These are phyloP conservation scores for Cucurbita moschata DNA, from an alignment of 306 rosid genomes.

Conservation along the genomic window DNA sequence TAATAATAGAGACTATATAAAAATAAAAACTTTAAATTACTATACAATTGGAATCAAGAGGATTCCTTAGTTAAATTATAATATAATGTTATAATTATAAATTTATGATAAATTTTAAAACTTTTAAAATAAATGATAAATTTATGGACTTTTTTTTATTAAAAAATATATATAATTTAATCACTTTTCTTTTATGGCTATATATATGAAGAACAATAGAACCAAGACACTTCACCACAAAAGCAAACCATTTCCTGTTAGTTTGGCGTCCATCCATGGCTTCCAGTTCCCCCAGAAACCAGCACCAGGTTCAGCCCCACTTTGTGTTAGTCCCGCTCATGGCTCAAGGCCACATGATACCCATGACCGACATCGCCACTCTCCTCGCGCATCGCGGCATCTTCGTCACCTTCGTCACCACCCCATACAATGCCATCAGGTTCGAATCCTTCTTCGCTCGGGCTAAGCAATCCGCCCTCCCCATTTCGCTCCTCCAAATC, in stretches of 20 bases:
- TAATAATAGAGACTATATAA: too few species aligned
- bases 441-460: slow-evolving; percentile 18
- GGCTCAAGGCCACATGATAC: slow-evolving; percentile 96
- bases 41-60: too few species aligned
- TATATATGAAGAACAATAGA: not conserved
- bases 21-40: too few species aligned
- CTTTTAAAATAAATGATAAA: too few species aligned
- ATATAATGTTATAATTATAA: too few species aligned
- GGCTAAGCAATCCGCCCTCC: slow-evolving; percentile 25
- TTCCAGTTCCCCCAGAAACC: not conserved
- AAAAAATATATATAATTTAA: too few species aligned
- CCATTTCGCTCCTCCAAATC: slow-evolving; percentile 29
- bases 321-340: slow-evolving; percentile 59
- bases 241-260: too few species aligned
- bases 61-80: too few species aligned
- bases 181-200: not conserved
- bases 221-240: not conserved
- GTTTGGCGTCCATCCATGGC: not conserved
- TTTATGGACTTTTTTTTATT: too few species aligned
- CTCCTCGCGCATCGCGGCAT: slow-evolving; percentile 38
- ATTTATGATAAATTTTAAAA: too few species aligned
- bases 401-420: slow-evolving; percentile 45
- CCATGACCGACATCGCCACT: slow-evolving; percentile 73
- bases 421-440: slow-evolving; percentile 47
- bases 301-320: slow-evolving; percentile 25